Conservation (phyloP, 805 yeast genomes). For the Candida taoyuanica region DNA sequence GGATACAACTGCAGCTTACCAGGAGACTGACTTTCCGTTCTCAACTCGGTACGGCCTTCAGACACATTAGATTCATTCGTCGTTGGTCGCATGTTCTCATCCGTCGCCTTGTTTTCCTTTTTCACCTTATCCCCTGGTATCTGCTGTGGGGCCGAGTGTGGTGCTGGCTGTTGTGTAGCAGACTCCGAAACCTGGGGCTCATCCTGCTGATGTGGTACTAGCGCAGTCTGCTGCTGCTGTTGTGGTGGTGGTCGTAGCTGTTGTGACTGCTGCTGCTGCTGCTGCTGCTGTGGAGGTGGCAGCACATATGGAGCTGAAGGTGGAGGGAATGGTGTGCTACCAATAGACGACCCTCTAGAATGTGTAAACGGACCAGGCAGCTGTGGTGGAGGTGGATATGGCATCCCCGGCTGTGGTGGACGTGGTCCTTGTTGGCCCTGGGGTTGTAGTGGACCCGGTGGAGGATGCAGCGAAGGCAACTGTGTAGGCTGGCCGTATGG, state of each 20-base stretch:
- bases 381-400: slow-evolving; percentile 10
- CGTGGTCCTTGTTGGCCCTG: slow-evolving; percentile 9
- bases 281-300: slow-evolving; percentile 5
- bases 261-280: slow-evolving; percentile 2
- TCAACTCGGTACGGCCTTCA: slow-evolving; percentile 20
- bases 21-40: slow-evolving; percentile 7
- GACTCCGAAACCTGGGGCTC: slow-evolving; percentile 8
- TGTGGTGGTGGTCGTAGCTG: slow-evolving; percentile 4
- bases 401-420: slow-evolving; percentile 8
- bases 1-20: background rate
- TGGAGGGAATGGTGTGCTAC: slow-evolving; percentile 13
- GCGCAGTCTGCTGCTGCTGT: background rate
- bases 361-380: slow-evolving; percentile 10
- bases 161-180: background rate
- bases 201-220: slow-evolving; percentile 4
- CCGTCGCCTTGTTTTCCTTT: too few relatives aligned
- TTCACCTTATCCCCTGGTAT: too few relatives aligned
- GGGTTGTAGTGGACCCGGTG: slow-evolving; percentile 11
- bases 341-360: slow-evolving; percentile 15
- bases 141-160: too few relatives aligned
- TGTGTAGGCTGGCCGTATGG: slow-evolving; percentile 13
- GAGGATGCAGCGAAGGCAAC: slow-evolving; percentile 11
- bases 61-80: slow-evolving; percentile 17
- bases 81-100: slow-evolving; percentile 11
- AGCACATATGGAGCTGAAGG: slow-evolving; percentile 8